Base-by-base conservation (phyloP, 2,329 filamentous ascomycete genomes). In the Exophiala mesophila region DNA sequence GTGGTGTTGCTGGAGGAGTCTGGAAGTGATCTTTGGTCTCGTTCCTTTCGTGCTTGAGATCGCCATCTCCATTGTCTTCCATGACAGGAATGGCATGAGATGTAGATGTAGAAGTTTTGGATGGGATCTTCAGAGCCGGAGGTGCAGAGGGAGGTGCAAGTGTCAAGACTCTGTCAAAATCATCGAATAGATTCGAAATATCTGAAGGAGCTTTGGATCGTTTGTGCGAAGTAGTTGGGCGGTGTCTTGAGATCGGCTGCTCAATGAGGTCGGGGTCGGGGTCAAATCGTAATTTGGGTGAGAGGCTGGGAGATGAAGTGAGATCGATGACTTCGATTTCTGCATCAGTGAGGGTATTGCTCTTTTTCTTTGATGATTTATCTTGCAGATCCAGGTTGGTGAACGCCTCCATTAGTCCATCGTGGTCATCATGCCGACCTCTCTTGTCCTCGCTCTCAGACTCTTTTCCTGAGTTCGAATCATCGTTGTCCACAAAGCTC, bases 371-470 rank as follows among this genome's bases (percentile, higher is more conserved):
- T n/a, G n/a, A n/a, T n/a, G n/a, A n/a, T n/a, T n/a, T 52, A 10
- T 60, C 50, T 21, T 59, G 56, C 43, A 36, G 65, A 58, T 9
- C 66, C 62, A 56, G 64, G 58, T 50, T 66, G 63, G 36, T 62
- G 63, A 45, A 66, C 60, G 39, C 44, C 12, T 48, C 41, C 6
- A 31, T 29, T 4, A 51, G 42, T 12, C 13, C 19, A 21, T 44
- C 18, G 61, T 26, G 23, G 6, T 26, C 23, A 7, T 6, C 23
- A 7, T 26, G 7, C 12, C 12, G 7, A 26, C 12, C 23, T 26
- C 12, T 26, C 6, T 26, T 12, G 23, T 26, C 23, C 12, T 26
- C 12, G 23, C 12, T 12, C 12, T 6, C 6, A 26, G 23, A 26
- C 30, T 47, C 38, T 17, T 48, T 49, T n/a, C 49, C 48, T 9